These are phyloP conservation scores for Phytophthora idaei DNA, from an alignment of 352 stramenopile species.

Conservation along the genomic window DNA sequence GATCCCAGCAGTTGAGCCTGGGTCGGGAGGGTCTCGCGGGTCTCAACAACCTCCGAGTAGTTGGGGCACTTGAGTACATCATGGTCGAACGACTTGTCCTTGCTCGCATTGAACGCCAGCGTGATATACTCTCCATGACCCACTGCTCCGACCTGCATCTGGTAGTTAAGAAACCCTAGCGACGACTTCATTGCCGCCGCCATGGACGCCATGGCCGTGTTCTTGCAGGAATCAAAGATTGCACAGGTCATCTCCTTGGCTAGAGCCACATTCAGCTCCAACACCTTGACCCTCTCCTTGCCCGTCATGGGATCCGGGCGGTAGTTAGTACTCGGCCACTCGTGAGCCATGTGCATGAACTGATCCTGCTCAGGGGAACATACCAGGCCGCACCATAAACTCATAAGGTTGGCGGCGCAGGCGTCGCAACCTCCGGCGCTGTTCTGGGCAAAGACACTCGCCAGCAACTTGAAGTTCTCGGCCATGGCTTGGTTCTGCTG, in stretches of 20 bases:
- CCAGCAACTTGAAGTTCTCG: conserved; percentile 85
- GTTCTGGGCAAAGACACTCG: conserved; percentile 72
- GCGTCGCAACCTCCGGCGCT: conserved; percentile 76
- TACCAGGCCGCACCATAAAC: conserved; percentile 86
- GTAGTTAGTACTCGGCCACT: conserved; percentile 73
- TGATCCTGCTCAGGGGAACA: conserved; percentile 78
- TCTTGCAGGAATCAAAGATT: conserved; percentile 89
- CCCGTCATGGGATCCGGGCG: conserved; percentile 78
- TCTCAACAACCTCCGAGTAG: conserved; percentile 64
- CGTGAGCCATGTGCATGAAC: conserved; percentile 74
- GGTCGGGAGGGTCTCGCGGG: conserved; percentile 48
- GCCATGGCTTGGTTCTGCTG: conserved; percentile 90
- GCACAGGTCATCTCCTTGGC: conserved; percentile 73
- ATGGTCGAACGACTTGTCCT: conserved; percentile 53
- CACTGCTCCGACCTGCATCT: conserved; percentile 87
- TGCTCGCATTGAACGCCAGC: conserved; percentile 63
- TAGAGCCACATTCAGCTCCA: conserved; percentile 81
- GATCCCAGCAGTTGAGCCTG: conserved; percentile 74
- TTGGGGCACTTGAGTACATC: conserved; percentile 76
- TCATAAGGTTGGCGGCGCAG: conserved; percentile 86
- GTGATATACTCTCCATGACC: conserved; percentile 90
- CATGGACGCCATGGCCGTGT: conserved; percentile 79
- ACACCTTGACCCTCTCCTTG: conserved; percentile 74
- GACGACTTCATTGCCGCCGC: conserved; percentile 81
- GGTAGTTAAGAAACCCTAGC: conserved; percentile 89